phyloP scores from a whole-genome alignment of 441 rosid species.

The Syzygium malaccense region DNA sequence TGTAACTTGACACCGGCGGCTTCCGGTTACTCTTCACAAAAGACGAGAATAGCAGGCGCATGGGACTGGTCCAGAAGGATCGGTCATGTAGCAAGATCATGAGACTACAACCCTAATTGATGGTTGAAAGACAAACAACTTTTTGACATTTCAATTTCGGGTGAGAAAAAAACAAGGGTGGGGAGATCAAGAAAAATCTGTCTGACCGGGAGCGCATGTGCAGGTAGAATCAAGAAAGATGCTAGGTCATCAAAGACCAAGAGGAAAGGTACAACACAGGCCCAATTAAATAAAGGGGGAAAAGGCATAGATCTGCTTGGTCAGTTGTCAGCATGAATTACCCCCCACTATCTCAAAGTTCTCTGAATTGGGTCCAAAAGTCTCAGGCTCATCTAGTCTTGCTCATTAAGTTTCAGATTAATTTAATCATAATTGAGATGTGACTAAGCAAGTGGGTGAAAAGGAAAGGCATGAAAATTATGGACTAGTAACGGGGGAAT shows the following conservation, averaged over 20 bases:
- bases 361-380: not conserved
- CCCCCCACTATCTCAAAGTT: not conserved
- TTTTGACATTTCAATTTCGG: not conserved
- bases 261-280: not conserved
- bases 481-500: not conserved
- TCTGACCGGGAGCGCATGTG: not conserved
- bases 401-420: not conserved
- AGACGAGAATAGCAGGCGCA: not conserved
- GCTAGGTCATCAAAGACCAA: not conserved
- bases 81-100: not conserved
- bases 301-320: not conserved
- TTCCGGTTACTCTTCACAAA: not conserved
- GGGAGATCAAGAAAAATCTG: not conserved
- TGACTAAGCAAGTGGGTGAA: not conserved
- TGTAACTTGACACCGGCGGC: not conserved
- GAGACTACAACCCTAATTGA: not conserved
- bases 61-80: not conserved
- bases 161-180: not conserved
- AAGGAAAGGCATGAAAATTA: not conserved
- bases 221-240: not conserved
- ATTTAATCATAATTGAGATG: not conserved
- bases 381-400: not conserved
- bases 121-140: not conserved
- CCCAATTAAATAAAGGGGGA: not conserved
- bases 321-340: not conserved